A percentile compares a stretch with the other conserved stretches of the same genome.
These are phyloP conservation scores for Nemania sp. DNA, from an alignment of 2,329 filamentous ascomycete genomes.

Conservation along the genomic window DNA sequence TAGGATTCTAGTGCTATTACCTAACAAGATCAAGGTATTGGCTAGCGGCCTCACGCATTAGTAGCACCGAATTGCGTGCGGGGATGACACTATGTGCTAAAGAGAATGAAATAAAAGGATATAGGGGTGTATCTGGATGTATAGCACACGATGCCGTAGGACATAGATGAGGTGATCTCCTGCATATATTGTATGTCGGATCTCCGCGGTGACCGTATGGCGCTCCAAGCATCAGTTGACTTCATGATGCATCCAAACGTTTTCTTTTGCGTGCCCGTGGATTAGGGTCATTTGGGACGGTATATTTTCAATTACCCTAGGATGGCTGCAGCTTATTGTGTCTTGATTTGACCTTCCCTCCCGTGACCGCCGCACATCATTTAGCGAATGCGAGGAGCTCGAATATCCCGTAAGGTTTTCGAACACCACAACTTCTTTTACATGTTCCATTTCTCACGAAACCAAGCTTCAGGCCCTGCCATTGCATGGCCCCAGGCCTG, in stretches of 20 bases:
- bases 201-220: conserved; percentile 22
- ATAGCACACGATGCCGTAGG: conserved; percentile 18
- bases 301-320: background rate
- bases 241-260: conserved; percentile 15
- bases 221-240: background rate
- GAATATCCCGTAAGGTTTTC: background rate
- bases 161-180: conserved; percentile 10
- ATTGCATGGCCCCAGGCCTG: background rate
- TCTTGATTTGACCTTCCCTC: conserved; percentile 13
- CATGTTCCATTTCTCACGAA: background rate
- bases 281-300: conserved; percentile 8
- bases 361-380: conserved; percentile 10
- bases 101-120: conserved; percentile 14
- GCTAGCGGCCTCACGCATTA: conserved; percentile 28
- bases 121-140: conserved; percentile 3
- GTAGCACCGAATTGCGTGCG: conserved; percentile 34
- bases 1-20: conserved; percentile 32
- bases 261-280: background rate
- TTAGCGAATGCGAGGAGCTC: conserved; percentile 14
- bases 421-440: conserved; percentile 5
- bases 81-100: conserved; percentile 31
- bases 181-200: conserved; percentile 17
- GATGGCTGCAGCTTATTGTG: conserved; percentile 1
- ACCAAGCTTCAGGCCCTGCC: background rate
- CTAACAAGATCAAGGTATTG: conserved; percentile 34